Evolutionary conservation across 306 rosid species (phyloP), one percentile per base, ranked within the genome.

Genomic region (Corylus americana): DNA sequence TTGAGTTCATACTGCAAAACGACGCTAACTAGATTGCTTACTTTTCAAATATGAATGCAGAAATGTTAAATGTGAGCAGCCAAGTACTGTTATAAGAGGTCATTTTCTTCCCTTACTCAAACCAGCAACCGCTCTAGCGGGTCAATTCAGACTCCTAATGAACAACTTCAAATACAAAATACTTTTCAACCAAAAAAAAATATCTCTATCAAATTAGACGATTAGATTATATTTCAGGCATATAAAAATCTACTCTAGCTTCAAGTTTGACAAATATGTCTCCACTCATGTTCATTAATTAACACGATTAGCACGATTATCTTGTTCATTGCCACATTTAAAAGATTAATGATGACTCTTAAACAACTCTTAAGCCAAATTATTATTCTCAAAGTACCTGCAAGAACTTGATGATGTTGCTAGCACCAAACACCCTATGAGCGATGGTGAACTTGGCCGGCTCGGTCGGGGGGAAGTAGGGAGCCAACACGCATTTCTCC

Each of bases 391-490:
- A 57, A 49, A 13, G 5, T 73, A 94, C 98, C 98, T 94, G 98
- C 78, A 94, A 84, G 86, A 91, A 87, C 86, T 94, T 94, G 88
- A 92, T 94, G 90, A 94, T 92, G 79, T 94, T 94, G 82, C 98
- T 94, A 1, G 98, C 97, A 12, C 98, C 98, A 53, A 92, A 94
- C 57, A 94, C 98, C 4, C 97, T 77, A 51, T 94, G 98, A 7
- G 97, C 98, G 44, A 79, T 94, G 86, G 98, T 90, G 50, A 94
- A 94, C 89, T 94, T 92, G 83, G 91, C 80, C 4, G 98, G 97
- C 11, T 94, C 91, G 5, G 98, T 88, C 39, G 98, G 98, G 73
- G 98, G 98, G 72, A 94, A 94, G 64, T 94, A 94, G 13, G 98
- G 98, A 4, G 98, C 98, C 82, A 94, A 83, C 0, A 94, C 93